Evolutionary conservation across 1,284 basidiomycete genomes (phyloP).

Genomic region (Melampsora americana): DNA sequence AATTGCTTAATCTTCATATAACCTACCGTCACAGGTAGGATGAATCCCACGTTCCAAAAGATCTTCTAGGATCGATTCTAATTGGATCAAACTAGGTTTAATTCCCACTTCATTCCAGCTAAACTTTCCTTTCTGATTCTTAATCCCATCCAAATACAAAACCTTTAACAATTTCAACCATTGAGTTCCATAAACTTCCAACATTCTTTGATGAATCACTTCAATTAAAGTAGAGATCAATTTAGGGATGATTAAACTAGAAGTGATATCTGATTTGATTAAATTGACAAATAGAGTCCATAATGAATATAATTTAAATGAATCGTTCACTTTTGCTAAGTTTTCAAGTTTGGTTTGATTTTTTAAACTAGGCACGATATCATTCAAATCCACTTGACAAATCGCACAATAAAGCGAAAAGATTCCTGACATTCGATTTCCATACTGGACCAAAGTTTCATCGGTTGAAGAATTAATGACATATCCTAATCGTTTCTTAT

Average conservation of each 20-base stretch:
- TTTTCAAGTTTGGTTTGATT: slow-evolving; percentile 17
- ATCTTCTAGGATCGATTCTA: slow-evolving; percentile 38
- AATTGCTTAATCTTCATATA: no score
- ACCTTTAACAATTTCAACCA: slow-evolving; percentile 17
- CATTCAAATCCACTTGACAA: slow-evolving; percentile 58
- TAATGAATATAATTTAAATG: slow-evolving; percentile 11
- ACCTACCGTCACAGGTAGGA: no score
- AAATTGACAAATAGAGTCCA: slow-evolving; percentile 28
- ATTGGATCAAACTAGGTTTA: slow-evolving; percentile 19
- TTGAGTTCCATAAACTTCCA: slow-evolving; percentile 27
- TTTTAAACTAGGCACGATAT: slow-evolving; percentile 52
- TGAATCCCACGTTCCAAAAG: not conserved
- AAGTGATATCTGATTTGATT: slow-evolving; percentile 11
- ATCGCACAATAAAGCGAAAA: slow-evolving; percentile 85
- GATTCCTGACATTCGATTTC: slow-evolving; percentile 72
- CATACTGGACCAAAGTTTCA: slow-evolving; percentile 67
- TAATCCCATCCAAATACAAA: slow-evolving; percentile 19
- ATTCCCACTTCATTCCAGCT: slow-evolving; percentile 15
- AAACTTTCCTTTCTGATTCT: not conserved
- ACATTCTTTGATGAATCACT: slow-evolving; percentile 22
- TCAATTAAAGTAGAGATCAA: slow-evolving; percentile 21
- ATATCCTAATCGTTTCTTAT: slow-evolving; percentile 69
- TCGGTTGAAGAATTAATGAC: slow-evolving; percentile 54
- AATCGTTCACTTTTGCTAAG: no score
- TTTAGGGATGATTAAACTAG: not conserved